Percentiles rank a stretch among this genome's conserved stretches.
Evolutionary conservation across 495 filamentous ascomycete genomes (phyloP).

Genomic region (Aspergillus avenaceus): DNA sequence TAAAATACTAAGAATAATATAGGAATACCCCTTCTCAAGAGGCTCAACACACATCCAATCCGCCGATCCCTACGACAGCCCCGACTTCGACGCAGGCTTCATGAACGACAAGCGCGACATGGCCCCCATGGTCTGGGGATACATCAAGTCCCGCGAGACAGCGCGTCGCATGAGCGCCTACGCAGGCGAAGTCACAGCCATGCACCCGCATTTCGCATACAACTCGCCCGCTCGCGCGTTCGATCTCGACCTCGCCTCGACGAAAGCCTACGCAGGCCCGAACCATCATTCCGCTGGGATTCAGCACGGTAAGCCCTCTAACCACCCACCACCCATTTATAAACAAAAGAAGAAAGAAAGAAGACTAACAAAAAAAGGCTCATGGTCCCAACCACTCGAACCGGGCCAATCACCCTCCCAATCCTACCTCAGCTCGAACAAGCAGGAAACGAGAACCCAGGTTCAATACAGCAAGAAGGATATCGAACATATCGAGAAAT

Average conservation of each 20-base stretch:
- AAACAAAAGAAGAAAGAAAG: neutral
- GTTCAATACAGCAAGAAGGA: slow-evolving; percentile 67
- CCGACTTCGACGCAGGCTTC: slow-evolving; percentile 81
- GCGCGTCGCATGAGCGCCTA: slow-evolving; percentile 74
- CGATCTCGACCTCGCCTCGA: slow-evolving; percentile 72
- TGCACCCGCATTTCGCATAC: slow-evolving; percentile 60
- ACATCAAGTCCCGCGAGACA: slow-evolving; percentile 83
- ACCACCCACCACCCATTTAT: neutral
- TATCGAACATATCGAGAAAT: slow-evolving; percentile 68
- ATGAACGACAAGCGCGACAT: slow-evolving; percentile 84
- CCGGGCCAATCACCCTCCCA: slow-evolving; percentile 43
- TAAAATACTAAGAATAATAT: neutral
- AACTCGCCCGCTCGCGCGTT: slow-evolving; percentile 63
- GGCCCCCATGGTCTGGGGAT: slow-evolving; percentile 80
- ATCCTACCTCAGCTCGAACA: slow-evolving; percentile 46
- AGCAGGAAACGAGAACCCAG: slow-evolving; percentile 54
- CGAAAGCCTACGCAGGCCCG: slow-evolving; percentile 67
- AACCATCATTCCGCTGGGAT: slow-evolving; percentile 72
- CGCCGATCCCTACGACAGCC: slow-evolving; percentile 65
- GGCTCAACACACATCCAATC: slow-evolving; percentile 69
- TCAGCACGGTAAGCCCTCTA: slow-evolving; percentile 41
- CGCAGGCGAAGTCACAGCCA: slow-evolving; percentile 67
- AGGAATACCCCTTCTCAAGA: slow-evolving; percentile 74
- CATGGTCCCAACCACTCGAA: slow-evolving; percentile 41
- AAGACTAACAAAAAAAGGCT: slow-evolving; percentile 19